These are phyloP conservation scores for Prunus mira DNA, from an alignment of 306 rosid species.

Conservation along the genomic window DNA sequence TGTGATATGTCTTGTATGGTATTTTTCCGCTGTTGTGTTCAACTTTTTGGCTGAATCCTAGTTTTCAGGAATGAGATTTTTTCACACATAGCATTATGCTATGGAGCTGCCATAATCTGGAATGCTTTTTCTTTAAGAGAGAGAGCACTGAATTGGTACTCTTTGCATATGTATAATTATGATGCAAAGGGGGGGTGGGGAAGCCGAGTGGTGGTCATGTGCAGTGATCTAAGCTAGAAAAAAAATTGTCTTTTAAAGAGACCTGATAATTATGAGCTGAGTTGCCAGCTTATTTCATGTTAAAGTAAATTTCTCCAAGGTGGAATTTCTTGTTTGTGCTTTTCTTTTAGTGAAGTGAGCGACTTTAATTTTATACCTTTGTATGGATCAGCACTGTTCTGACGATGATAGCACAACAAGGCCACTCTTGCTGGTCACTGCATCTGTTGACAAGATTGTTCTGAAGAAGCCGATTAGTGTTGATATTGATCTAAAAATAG, in stretches of 20 bases:
- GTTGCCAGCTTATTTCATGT: conserved; percentile 9
- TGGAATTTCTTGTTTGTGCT: neutral
- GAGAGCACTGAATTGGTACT: neutral
- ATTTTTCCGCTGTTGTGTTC: neutral
- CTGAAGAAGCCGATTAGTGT: conserved; percentile 87
- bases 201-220: neutral
- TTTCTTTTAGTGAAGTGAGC: neutral
- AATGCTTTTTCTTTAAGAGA: neutral
- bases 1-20: neutral
- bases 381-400: conserved; percentile 69
- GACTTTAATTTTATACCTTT: conserved; percentile 6
- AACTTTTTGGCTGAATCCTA: neutral
- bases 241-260: neutral
- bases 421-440: conserved; percentile 86
- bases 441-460: conserved; percentile 91
- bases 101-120: conserved; percentile 3
- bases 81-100: neutral
- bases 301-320: neutral
- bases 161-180: neutral
- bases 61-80: neutral
- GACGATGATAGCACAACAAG: conserved; percentile 77
- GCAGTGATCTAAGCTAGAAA: neutral
- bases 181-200: neutral
- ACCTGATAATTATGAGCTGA: neutral
- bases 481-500: conserved; percentile 66